These are phyloP conservation scores for Pichia sporocuriosa DNA, from an alignment of 805 yeast species.

Conservation along the genomic window DNA sequence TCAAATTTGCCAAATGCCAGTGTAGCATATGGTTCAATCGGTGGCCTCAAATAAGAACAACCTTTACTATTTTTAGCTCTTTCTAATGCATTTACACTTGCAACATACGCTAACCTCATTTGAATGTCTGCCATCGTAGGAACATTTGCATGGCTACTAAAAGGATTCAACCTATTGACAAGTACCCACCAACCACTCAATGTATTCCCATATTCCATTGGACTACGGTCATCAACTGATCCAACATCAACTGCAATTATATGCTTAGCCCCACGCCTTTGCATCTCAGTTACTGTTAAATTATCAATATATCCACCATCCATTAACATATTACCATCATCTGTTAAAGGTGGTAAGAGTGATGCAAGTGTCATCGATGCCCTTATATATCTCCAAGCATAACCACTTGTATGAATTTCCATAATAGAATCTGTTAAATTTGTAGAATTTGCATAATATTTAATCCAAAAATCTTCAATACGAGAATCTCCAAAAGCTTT, in stretches of 20 bases:
- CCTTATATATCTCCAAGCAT: constrained; percentile 90
- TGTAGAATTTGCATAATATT: constrained; percentile 83
- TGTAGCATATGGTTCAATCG: constrained; percentile 87
- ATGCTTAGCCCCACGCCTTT: constrained; percentile 74
- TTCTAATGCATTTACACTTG: constrained; percentile 90
- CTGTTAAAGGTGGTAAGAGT: constrained; percentile 79
- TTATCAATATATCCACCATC: constrained; percentile 97
- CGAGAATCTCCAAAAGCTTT: constrained; percentile 87
- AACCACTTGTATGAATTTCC: constrained; percentile 90
- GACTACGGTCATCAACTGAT: constrained; percentile 84
- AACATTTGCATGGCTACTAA: constrained; percentile 76
- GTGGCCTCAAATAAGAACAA: constrained; percentile 84
- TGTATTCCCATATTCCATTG: constrained; percentile 88
- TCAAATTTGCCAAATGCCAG: constrained; percentile 88
- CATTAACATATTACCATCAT: constrained; percentile 83
- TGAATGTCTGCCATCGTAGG: constrained; percentile 96
- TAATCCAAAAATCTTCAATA: constrained; percentile 94
- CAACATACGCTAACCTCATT: constrained; percentile 85
- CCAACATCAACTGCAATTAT: constrained; percentile 96
- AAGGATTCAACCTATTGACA: constrained; percentile 82
- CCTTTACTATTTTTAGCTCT: constrained; percentile 80
- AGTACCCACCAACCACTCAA: constrained; percentile 90
- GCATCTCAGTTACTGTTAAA: constrained; percentile 89
- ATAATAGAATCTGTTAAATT: constrained; percentile 90
- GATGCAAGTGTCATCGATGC: constrained; percentile 98